Evolutionary conservation across 345 rosid species (phyloP), one percentile per base, ranked within the genome.

Genomic region (Lepidium aucheri): DNA sequence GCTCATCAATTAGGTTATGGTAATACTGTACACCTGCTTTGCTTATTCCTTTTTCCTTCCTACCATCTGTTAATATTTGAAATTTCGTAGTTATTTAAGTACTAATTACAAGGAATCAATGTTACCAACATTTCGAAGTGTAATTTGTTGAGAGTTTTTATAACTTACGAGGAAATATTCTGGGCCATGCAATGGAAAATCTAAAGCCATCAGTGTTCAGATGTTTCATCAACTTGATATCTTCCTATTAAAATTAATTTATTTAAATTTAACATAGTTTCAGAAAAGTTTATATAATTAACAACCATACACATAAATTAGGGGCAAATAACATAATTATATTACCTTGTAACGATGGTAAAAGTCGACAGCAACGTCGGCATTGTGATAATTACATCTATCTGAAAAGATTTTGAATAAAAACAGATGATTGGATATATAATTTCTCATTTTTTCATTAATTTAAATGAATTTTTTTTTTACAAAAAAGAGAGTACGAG

Each of bases 141-240:
- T 36, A 53, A 36, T 1, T 43, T 0, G 33, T 6, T 26, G 32
- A 39, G 8, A 30, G 17, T 44, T 67, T 44, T 67, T 53, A 17
- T 46, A 18, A 66, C 77, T 70, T 72, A 83, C 87, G 68, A 0
- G 87, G 87, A 41, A 82, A 65, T 43, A 85, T 73, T 75, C 85
- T 51, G 1, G 87, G 60, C 90, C 90, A 83, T 8, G 87, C 63
- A 38, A 85, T 82, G 9, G 87, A 85, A 55, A 85, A 68, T 72
- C 84, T 74, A 35, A 74, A 83, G 15, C 79, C 87, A 71, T 85
- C 87, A 14, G 78, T 65, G 14, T 79, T 79, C 50, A 83, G 74
- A 39, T 77, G 42, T 72, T 85, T 85, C 77, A 81, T 79, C 39
- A 81, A 73, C 60, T 75, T 15, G 14, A 83, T 75, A 74, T 85